A percentile compares a stretch with the other conserved stretches of the same genome.
phyloP scores from a whole-genome alignment of 1,284 basidiomycete genomes.

The Cryptococcus wingfieldii region DNA sequence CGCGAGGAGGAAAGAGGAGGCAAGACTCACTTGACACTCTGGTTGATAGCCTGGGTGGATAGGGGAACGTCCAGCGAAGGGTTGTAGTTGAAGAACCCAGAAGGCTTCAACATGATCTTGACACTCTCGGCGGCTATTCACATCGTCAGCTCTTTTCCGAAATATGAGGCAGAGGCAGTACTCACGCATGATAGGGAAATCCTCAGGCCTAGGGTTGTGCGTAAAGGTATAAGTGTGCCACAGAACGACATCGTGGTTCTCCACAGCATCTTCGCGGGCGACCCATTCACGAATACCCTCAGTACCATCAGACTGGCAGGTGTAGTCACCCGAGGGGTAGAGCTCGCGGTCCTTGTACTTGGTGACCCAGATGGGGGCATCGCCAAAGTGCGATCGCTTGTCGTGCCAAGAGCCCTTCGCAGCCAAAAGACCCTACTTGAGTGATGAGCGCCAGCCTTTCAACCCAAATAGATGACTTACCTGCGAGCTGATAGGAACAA shows the following conservation, averaged over 20 bases:
- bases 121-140: conserved; percentile 15
- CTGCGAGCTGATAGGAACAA: conserved; percentile 14
- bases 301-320: conserved; percentile 14
- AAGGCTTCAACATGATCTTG: conserved; percentile 17
- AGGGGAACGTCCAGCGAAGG: conserved; percentile 13
- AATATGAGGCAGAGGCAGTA: neutral
- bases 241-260: conserved; percentile 22
- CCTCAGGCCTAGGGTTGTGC: conserved; percentile 23
- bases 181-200: conserved; percentile 21
- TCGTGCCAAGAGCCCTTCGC: neutral
- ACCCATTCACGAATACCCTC: conserved; percentile 14
- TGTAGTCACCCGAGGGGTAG: conserved; percentile 11
- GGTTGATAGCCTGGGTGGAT: conserved; percentile 35
- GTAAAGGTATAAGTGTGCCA: conserved; percentile 23
- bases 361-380: conserved; percentile 14
- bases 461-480: conserved; percentile 4
- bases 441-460: neutral
- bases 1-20: neutral
- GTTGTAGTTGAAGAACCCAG: conserved; percentile 13
- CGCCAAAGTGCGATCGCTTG: conserved; percentile 10
- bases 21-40: neutral
- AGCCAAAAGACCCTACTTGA: neutral
- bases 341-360: conserved; percentile 13
- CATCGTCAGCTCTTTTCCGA: too few species aligned
- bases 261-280: conserved; percentile 14